A percentile compares a stretch with the other conserved stretches of the same genome.
Evolutionary conservation across 140 eudicot genomes (phyloP).

Genomic region (Flaveria floridana): DNA sequence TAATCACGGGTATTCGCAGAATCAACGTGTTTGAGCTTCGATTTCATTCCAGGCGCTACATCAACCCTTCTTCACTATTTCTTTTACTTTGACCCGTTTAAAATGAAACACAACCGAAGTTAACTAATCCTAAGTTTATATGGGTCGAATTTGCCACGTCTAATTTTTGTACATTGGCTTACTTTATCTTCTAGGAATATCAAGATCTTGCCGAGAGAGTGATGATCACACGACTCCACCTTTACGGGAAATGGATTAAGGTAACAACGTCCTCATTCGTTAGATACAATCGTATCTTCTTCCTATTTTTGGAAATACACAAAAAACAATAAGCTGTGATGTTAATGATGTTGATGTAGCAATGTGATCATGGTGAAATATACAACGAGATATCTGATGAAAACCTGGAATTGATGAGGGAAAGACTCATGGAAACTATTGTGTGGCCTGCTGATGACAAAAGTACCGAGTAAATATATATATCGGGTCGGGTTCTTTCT

Average conservation of each 20-base stretch:
- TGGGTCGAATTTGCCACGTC: background rate
- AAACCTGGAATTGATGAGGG: conserved; percentile 73
- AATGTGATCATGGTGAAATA: conserved; percentile 64
- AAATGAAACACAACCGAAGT: background rate
- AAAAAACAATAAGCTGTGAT: background rate
- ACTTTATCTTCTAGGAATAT: conserved; percentile 44
- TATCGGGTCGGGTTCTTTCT: background rate
- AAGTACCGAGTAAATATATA: conserved; percentile 31
- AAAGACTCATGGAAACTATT: conserved; percentile 67
- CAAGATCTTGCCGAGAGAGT: conserved; percentile 89
- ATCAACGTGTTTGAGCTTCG: too few relatives aligned
- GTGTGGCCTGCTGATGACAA: conserved; percentile 75
- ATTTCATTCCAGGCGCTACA: too few relatives aligned
- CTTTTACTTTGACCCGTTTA: background rate
- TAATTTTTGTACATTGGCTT: background rate
- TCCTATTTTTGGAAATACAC: background rate
- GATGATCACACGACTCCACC: conserved; percentile 80
- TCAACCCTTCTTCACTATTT: background rate
- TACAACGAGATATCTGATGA: conserved; percentile 66
- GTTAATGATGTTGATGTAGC: conserved; percentile 35
- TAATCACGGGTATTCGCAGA: too few relatives aligned
- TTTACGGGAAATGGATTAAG: conserved; percentile 85
- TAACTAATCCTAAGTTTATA: background rate
- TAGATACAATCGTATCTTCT: background rate
- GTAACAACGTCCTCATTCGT: conserved; percentile 29